Conservation (phyloP, 148 eudicot species). For the Fallopia convolvulus region DNA sequence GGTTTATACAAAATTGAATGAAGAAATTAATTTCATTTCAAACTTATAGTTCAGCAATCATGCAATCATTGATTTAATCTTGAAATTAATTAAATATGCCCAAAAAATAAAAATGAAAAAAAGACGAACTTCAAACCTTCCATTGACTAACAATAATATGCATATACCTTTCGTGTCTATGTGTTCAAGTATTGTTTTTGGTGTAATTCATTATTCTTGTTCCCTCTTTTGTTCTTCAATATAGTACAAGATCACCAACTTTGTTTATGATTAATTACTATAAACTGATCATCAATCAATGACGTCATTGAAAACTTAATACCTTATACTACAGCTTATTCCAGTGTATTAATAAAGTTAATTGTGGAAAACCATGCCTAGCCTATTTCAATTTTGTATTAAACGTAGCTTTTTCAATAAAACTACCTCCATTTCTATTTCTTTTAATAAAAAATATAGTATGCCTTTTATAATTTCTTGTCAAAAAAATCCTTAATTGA, state of each 20-base stretch:
- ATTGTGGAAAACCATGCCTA: no score
- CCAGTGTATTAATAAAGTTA: no score
- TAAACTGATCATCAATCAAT: not conserved
- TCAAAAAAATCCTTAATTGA: no score
- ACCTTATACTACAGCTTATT: no score
- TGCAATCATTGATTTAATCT: not conserved
- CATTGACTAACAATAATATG: not conserved
- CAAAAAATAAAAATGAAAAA: not conserved
- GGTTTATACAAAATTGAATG: not conserved
- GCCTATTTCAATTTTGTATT: no score
- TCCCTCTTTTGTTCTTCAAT: not conserved
- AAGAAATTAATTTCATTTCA: not conserved
- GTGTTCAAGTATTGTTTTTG: not conserved
- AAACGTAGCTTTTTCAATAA: no score
- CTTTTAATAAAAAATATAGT: no score
- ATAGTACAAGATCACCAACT: not conserved
- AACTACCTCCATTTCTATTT: no score
- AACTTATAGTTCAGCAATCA: not conserved
- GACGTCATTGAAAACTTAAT: no score
- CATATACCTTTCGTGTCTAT: not conserved
- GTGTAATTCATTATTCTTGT: no score
- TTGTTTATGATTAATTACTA: not conserved
- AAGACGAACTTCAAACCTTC: not conserved
- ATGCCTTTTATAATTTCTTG: no score
- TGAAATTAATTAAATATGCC: not conserved